These are phyloP conservation scores for Geotrichum australiense DNA, from an alignment of 1,139 yeast species.

Conservation along the genomic window DNA sequence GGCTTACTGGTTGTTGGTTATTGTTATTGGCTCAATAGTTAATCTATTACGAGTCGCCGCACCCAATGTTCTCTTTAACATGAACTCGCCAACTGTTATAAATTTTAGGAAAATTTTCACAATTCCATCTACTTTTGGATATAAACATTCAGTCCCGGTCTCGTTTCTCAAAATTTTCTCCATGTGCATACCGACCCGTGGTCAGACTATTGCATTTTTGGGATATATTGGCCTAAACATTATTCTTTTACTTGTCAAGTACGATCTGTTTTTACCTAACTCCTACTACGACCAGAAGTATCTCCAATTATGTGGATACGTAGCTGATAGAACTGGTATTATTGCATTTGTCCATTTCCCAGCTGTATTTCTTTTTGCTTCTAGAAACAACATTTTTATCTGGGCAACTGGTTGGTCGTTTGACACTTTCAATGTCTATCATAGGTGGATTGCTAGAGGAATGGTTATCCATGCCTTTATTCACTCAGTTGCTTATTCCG, in stretches of 20 bases:
- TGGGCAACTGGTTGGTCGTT: conserved; percentile 55
- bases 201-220: conserved; percentile 27
- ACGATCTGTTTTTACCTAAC: conserved; percentile 20
- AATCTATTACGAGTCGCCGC: conserved; percentile 18
- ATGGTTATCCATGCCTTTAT: conserved; percentile 42
- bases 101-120: conserved; percentile 27
- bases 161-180: conserved; percentile 19
- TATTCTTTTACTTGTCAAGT: conserved; percentile 22
- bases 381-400: conserved; percentile 53
- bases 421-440: conserved; percentile 51
- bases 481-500: conserved; percentile 29
- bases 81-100: conserved; percentile 15
- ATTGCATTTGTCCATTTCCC: conserved; percentile 48
- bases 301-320: conserved; percentile 27
- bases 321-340: conserved; percentile 51
- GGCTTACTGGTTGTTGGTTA: conserved; percentile 25
- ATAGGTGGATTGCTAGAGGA: conserved; percentile 54
- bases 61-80: conserved; percentile 13
- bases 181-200: conserved; percentile 29
- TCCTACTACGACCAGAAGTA: conserved; percentile 16
- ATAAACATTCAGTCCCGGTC: conserved; percentile 28
- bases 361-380: conserved; percentile 49
- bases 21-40: conserved; percentile 20
- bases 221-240: conserved; percentile 28
- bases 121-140: conserved; percentile 31